These are phyloP conservation scores for Knufia fluminis DNA, from an alignment of 2,329 filamentous ascomycete species.

Conservation along the genomic window DNA sequence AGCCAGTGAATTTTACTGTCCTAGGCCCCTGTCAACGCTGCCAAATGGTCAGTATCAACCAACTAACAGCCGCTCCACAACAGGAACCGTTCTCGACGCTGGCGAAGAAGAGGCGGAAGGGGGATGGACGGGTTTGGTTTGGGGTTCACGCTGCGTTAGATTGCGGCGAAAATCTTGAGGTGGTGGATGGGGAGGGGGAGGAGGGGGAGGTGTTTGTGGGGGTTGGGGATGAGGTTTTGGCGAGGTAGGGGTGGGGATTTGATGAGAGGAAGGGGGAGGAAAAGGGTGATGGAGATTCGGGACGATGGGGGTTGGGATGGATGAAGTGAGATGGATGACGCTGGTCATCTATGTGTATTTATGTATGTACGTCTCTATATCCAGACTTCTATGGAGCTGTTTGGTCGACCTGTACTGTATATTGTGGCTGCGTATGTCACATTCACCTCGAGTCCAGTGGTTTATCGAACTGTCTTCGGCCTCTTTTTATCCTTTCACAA, in stretches of 20 bases:
- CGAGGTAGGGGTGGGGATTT: conserved; percentile 21
- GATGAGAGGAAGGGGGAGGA: too few species aligned
- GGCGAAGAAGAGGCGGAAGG: conserved; percentile 70
- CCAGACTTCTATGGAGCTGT: too few species aligned
- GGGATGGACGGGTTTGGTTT: conserved; percentile 75
- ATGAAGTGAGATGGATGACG: too few species aligned
- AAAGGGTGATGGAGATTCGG: conserved; percentile 33
- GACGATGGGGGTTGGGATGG: conserved; percentile 21
- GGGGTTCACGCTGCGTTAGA: conserved; percentile 58
- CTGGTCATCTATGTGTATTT: too few species aligned
- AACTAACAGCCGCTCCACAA: conserved; percentile 64
- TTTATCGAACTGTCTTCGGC: too few species aligned
- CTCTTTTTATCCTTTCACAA: too few species aligned
- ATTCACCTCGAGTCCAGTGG: too few species aligned
- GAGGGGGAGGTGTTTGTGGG: conserved; percentile 22
- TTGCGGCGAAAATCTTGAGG: conserved; percentile 14
- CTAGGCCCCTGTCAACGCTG: conserved; percentile 80
- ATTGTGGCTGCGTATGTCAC: too few species aligned
- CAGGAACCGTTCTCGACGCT: conserved; percentile 84
- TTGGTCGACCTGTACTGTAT: too few species aligned
- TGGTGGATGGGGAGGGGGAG: conserved; percentile 17
- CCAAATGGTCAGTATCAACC: conserved; percentile 94
- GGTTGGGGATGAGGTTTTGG: conserved; percentile 33
- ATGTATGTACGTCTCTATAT: too few species aligned
- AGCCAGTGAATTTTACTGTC: conserved; percentile 40